Percentiles rank a stretch among this genome's conserved stretches.
These are phyloP conservation scores for Persicaria maculosa DNA, from an alignment of 148 eudicot genomes.

Conservation along the genomic window DNA sequence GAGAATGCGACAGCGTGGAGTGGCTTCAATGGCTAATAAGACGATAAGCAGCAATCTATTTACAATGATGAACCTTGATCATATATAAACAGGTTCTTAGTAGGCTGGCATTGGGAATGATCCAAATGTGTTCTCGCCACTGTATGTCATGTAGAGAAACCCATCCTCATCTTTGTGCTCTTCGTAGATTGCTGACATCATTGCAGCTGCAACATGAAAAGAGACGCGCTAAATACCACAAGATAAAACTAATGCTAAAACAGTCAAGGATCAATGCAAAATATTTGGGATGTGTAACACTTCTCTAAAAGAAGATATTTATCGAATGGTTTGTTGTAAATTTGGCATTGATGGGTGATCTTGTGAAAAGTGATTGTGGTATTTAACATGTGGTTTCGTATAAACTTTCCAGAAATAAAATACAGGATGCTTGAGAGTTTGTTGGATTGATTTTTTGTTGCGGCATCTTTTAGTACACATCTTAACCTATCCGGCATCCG, in stretches of 20 bases:
- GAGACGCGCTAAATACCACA: neutral
- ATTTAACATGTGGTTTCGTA: neutral
- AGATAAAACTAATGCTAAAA: too few species aligned
- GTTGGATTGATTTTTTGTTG: neutral
- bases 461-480: neutral
- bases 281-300: neutral
- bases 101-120: neutral
- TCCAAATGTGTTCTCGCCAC: constrained; percentile 95
- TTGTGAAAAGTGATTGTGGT: neutral
- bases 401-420: neutral
- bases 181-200: constrained; percentile 97
- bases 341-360: neutral
- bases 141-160: constrained; percentile 95
- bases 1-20: neutral
- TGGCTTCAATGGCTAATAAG: neutral
- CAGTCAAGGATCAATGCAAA: neutral
- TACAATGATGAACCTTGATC: neutral
- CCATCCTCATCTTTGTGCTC: constrained; percentile 98
- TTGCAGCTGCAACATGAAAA: constrained; percentile 48
- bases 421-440: neutral
- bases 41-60: neutral
- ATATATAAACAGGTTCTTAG: neutral
- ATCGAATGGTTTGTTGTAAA: too few species aligned
- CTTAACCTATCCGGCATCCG: neutral
- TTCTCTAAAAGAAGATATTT: neutral